A percentile compares a stretch with the other conserved stretches of the same genome.
These are phyloP conservation scores for Cyclotella baltica DNA, from an alignment of 108 stramenopile genomes.

Conservation along the genomic window DNA sequence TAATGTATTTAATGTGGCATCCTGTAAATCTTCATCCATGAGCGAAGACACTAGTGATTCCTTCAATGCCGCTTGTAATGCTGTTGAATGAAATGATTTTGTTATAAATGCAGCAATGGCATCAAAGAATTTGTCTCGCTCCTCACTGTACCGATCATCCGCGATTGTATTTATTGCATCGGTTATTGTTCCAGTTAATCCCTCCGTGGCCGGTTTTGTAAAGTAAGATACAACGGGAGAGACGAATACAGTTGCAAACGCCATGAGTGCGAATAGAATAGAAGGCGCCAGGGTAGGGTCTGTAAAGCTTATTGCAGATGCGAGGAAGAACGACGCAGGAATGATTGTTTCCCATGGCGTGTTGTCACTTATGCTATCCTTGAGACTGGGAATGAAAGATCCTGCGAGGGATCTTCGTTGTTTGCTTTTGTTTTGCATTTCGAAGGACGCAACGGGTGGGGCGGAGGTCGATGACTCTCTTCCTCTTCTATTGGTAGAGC, in stretches of 20 bases:
- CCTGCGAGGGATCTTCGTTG: background rate
- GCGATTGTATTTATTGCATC: conserved; percentile 27
- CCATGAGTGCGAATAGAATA: conserved; percentile 20
- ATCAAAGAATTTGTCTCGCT: conserved; percentile 27
- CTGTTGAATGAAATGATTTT: conserved; percentile 25
- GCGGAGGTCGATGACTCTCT: too few species aligned
- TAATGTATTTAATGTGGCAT: conserved; percentile 26
- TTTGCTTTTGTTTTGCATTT: too few species aligned
- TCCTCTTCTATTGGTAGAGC: too few species aligned
- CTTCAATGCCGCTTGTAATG: conserved; percentile 18
- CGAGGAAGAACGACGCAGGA: conserved; percentile 17
- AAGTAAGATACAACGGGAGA: conserved; percentile 21
- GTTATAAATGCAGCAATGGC: conserved; percentile 25
- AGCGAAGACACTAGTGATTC: conserved; percentile 25
- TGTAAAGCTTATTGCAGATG: conserved; percentile 25
- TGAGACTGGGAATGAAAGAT: background rate
- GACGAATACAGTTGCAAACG: conserved; percentile 21
- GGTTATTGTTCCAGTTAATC: conserved; percentile 10
- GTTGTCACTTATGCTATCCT: background rate
- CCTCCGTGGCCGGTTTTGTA: conserved; percentile 25
- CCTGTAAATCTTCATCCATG: conserved; percentile 29
- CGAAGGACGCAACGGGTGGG: too few species aligned
- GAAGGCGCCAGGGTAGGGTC: conserved; percentile 27
- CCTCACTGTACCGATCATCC: conserved; percentile 17
- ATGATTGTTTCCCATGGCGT: conserved; percentile 29